Evolutionary conservation across 305 asterid species (phyloP), one percentile per base, ranked within the genome.

Genomic region (Fraxinus nigra): DNA sequence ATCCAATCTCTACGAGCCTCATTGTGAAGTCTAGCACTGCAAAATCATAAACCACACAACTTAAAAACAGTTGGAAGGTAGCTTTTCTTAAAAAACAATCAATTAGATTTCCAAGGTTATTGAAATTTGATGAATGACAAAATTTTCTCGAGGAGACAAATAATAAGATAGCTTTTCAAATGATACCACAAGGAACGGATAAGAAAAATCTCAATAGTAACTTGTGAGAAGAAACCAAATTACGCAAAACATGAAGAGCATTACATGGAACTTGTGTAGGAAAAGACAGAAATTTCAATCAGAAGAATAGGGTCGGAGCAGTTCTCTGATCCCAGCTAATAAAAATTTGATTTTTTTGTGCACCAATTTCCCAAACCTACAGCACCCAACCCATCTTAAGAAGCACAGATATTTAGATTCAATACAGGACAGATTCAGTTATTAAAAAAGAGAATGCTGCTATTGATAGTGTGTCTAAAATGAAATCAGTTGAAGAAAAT

Each of bases 1-100:
- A 81, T 84, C 98, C 99, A 72, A 90, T 88, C 87, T 93, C 94
- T 83, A 97, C 83, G 79, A 97, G 97, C 88, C 87, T 93, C 88
- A 92, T 87, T 40, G 98, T 93, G 89, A 94, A 92, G 90, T 94
- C 97, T 79, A 97, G 90, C 85, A 97, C 99, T 93, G 98, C 77
- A 86, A 72, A 82, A 84, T 78, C 48, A 65, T n/a, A 48, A 83
- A 35, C 78, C 79, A 81, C n/a, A 37, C 28, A 33, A 67, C 22
- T 22, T 20, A 76, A 33, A 32, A 33, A 72, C 51, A 82, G 78
- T 81, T 40, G 83, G 85, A 85, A 85, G 63, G 77, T 78, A 78
- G 75, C 51, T 75, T 78, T 75, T 37, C 78, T 54, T 18, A 70
- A 65, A 75, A 80, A 34, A 59, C 56, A 33, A 85, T 56, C 26